phyloP scores from a whole-genome alignment of 176 grass and related monocot species.

The Paspalum vaginatum region DNA sequence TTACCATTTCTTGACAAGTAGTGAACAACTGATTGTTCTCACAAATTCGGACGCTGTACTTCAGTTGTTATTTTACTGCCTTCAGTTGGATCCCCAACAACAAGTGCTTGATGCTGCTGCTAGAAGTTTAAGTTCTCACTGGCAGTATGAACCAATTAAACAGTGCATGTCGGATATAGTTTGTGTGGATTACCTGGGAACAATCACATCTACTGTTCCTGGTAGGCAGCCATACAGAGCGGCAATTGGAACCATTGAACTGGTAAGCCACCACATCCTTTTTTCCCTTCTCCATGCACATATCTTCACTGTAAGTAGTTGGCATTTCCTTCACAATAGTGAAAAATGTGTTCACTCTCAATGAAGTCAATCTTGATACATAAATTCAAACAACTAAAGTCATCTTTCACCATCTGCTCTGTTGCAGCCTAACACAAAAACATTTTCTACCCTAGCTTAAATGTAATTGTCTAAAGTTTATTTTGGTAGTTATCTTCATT shows the following conservation, averaged over 20 bases:
- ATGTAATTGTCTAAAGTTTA: conserved; percentile 13
- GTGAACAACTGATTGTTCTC: conserved; percentile 56
- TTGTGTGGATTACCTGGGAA: conserved; percentile 58
- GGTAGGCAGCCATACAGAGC: conserved; percentile 40
- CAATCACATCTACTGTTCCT: conserved; percentile 49
- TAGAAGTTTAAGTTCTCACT: conserved; percentile 79
- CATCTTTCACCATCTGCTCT: conserved; percentile 5
- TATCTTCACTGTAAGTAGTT: background rate
- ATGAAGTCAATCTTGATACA: conserved; percentile 10
- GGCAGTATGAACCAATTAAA: conserved; percentile 76
- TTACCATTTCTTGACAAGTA: conserved; percentile 65
- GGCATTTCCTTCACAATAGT: background rate
- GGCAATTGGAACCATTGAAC: conserved; percentile 62
- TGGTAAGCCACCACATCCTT: conserved; percentile 50
- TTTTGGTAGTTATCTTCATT: background rate
- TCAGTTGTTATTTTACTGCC: conserved; percentile 83
- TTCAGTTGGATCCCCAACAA: conserved; percentile 73
- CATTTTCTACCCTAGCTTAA: conserved; percentile 23
- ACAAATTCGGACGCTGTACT: conserved; percentile 83
- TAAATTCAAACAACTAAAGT: background rate
- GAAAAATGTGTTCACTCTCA: background rate
- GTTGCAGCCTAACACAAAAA: conserved; percentile 1
- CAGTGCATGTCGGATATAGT: conserved; percentile 52
- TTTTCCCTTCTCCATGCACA: conserved; percentile 1
- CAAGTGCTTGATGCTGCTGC: conserved; percentile 65